A percentile compares a stretch with the other conserved stretches of the same genome.
Conservation (phyloP, 2,329 filamentous ascomycete species). For the Trichoderma sp. region DNA sequence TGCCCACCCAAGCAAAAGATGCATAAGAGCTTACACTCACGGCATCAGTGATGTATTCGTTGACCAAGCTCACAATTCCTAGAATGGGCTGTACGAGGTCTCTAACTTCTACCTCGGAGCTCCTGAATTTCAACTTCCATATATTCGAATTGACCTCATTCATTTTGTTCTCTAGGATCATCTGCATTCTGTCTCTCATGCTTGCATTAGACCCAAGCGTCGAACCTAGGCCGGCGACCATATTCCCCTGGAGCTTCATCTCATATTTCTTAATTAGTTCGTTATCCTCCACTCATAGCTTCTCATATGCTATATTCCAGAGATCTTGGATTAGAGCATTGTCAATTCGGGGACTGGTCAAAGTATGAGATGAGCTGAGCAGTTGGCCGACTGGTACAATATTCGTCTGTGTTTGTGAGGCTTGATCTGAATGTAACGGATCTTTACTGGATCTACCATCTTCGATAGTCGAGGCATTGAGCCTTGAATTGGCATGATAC, state of each 20-base stretch:
- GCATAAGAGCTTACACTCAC: not conserved
- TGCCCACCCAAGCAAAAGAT: not conserved
- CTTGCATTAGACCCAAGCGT: not conserved
- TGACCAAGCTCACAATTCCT: not conserved
- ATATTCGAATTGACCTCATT: not conserved
- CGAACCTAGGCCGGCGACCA: not conserved
- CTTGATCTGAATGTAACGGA: not conserved
- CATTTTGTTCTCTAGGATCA: not conserved
- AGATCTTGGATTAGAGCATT: not conserved
- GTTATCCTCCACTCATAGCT: rapidly evolving
- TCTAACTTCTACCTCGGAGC: not conserved
- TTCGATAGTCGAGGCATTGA: not conserved
- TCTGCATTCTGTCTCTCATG: not conserved
- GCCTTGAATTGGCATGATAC: not conserved
- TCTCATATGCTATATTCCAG: not conserved
- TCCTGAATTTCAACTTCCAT: not conserved
- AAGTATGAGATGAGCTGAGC: not conserved
- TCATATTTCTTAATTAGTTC: not conserved
- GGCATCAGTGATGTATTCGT: not conserved
- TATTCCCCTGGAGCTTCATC: not conserved
- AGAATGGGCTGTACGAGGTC: not conserved
- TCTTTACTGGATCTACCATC: not conserved
- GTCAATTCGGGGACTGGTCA: not conserved
- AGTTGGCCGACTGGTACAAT: not conserved
- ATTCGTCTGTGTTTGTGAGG: not conserved